Conservation (phyloP, 2,329 filamentous ascomycete genomes). For the Byssothecium circinans region DNA sequence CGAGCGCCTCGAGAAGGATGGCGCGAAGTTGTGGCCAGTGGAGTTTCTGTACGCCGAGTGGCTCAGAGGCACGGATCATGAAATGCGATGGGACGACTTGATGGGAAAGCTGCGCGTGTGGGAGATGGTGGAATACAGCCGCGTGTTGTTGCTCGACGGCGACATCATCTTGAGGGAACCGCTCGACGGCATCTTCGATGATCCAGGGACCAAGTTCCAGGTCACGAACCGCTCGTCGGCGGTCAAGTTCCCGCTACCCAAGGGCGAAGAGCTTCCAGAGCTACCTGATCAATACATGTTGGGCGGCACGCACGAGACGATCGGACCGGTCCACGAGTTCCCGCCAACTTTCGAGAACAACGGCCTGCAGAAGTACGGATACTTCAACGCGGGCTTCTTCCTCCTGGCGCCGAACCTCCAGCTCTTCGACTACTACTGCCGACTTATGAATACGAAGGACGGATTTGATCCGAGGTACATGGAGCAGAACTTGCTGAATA, state of each 20-base stretch:
- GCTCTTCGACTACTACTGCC: constrained; percentile 36
- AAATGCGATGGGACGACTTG: constrained; percentile 15
- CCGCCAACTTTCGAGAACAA: constrained; percentile 15
- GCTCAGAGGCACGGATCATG: background rate
- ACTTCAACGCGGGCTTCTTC: constrained; percentile 48
- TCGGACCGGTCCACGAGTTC: constrained; percentile 40
- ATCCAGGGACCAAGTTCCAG: constrained; percentile 17
- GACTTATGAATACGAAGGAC: constrained; percentile 37
- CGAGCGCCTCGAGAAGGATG: constrained; percentile 39
- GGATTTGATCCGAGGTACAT: constrained; percentile 43
- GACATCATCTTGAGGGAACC: constrained; percentile 37
- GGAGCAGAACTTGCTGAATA: constrained; percentile 49
- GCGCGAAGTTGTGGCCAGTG: constrained; percentile 42
- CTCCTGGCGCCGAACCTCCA: constrained; percentile 41
- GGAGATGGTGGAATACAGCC: constrained; percentile 41
- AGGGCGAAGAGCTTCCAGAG: background rate
- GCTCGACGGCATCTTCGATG: constrained; percentile 41
- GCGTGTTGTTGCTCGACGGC: constrained; percentile 41
- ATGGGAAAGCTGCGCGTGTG: constrained; percentile 46
- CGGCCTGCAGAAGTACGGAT: constrained; percentile 2
- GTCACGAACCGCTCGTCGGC: background rate
- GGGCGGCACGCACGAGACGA: constrained; percentile 30
- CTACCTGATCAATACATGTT: constrained; percentile 39
- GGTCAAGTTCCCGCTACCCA: background rate
- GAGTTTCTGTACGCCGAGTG: constrained; percentile 31